A percentile compares a stretch with the other conserved stretches of the same genome.
Evolutionary conservation across 2,329 filamentous ascomycete species (phyloP).

Genomic region (Trichoderma atroviride): DNA sequence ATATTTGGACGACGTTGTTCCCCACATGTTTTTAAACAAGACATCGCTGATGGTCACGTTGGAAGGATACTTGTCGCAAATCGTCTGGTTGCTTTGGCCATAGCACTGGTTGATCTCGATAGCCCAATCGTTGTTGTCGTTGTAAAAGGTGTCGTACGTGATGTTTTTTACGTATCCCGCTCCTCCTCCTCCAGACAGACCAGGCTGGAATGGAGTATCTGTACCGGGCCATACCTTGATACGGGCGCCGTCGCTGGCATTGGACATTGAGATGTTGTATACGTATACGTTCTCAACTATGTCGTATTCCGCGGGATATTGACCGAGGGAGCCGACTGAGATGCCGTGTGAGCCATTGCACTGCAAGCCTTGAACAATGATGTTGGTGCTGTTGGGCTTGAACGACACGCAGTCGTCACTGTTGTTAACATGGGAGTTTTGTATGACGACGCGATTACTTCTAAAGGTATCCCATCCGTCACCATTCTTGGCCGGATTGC

Average conservation of each 20-base stretch:
- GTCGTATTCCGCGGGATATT: constrained; percentile 9
- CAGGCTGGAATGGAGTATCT: constrained; percentile 5
- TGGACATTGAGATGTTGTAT: constrained; percentile 11
- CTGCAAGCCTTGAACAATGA: constrained; percentile 6
- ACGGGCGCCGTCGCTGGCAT: constrained; percentile 7
- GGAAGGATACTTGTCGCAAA: constrained; percentile 7
- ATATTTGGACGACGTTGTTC: background rate
- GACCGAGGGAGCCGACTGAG: constrained; percentile 5
- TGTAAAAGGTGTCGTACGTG: constrained; percentile 10
- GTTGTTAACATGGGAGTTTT: constrained; percentile 3
- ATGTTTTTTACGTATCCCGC: constrained; percentile 11
- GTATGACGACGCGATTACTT: constrained; percentile 5
- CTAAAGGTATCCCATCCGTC: constrained; percentile 15
- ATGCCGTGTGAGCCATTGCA: constrained; percentile 15
- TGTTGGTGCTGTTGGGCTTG: constrained; percentile 16
- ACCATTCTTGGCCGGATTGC: constrained; percentile 7
- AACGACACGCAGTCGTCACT: constrained; percentile 16
- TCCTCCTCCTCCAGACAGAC: constrained; percentile 9
- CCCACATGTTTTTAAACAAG: constrained; percentile 15
- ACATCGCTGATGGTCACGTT: constrained; percentile 15
- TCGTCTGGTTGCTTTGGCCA: constrained; percentile 15
- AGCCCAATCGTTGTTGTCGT: constrained; percentile 16
- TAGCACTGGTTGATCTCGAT: constrained; percentile 18
- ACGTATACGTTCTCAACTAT: constrained; percentile 11
- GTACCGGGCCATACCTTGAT: constrained; percentile 14